Conservation (phyloP, 1,139 yeast species). For the Hyphopichia pseudoburtonii region DNA sequence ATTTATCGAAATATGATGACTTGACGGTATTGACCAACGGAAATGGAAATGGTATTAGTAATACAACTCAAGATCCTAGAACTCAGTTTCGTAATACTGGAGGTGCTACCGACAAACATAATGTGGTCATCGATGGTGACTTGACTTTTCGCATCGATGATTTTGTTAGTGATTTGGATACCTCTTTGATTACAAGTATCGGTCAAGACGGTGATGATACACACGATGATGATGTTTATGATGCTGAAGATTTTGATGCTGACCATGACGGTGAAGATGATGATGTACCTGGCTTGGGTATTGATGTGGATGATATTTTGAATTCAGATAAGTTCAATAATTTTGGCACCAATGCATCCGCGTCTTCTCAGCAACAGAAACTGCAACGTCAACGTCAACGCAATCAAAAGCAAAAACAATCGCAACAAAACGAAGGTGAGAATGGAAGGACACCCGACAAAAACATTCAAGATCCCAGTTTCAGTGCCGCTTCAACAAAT, state of each 20-base stretch:
- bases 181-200: conserved; percentile 22
- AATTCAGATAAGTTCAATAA: conserved; percentile 43
- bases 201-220: conserved; percentile 15
- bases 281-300: conserved; percentile 43
- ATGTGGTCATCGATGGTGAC: conserved; percentile 32
- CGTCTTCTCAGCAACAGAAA: conserved; percentile 8
- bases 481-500: conserved; percentile 9
- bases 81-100: conserved; percentile 16
- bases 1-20: conserved; percentile 40
- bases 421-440: conserved; percentile 6
- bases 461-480: conserved; percentile 3
- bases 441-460: too few relatives aligned
- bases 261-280: conserved; percentile 37
- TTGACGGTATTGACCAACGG: conserved; percentile 12
- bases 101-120: conserved; percentile 24
- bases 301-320: conserved; percentile 47
- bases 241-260: too few relatives aligned
- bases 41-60: conserved; percentile 4
- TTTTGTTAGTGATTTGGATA: conserved; percentile 33
- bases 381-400: conserved; percentile 1
- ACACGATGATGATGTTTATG: conserved; percentile 23
- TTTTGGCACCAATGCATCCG: conserved; percentile 19
- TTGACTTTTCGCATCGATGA: conserved; percentile 42
- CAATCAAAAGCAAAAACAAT: background rate
- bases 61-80: conserved; percentile 11